These are phyloP conservation scores for Angophora floribunda DNA, from an alignment of 345 rosid species.

Conservation along the genomic window DNA sequence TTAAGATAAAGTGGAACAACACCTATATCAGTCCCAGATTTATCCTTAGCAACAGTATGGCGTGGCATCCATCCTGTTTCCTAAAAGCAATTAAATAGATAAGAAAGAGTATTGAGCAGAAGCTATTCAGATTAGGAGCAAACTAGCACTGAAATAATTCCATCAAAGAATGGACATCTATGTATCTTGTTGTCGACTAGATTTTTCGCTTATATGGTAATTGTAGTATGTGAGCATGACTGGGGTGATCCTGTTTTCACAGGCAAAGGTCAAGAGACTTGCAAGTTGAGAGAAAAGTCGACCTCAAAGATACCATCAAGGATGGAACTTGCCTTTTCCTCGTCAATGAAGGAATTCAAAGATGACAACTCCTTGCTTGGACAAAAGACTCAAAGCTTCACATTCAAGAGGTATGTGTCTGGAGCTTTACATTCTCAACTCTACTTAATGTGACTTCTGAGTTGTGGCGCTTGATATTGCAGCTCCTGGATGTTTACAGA, in stretches of 20 bases:
- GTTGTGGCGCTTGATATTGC: background rate
- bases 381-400: constrained; percentile 97
- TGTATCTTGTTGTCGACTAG: constrained; percentile 8
- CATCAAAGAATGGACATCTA: constrained; percentile 21
- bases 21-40: too few species aligned
- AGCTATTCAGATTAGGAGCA: too few species aligned
- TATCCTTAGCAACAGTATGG: too few species aligned
- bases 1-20: too few species aligned
- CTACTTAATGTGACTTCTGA: background rate
- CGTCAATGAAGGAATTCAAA: constrained; percentile 74
- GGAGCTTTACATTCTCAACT: background rate
- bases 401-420: constrained; percentile 53
- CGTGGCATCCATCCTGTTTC: too few species aligned
- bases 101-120: too few species aligned
- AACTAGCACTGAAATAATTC: too few species aligned
- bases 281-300: constrained; percentile 46
- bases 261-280: constrained; percentile 36
- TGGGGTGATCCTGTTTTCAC: background rate
- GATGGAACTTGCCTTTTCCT: constrained; percentile 93
- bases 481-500: constrained; percentile 91
- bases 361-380: constrained; percentile 80
- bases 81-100: too few species aligned
- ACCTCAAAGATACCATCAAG: constrained; percentile 83
- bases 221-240: background rate
- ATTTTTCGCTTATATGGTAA: background rate